Evolutionary conservation across 345 rosid species (phyloP), one percentile per base, ranked within the genome.

Genomic region (Eucalyptus tenuipes): DNA sequence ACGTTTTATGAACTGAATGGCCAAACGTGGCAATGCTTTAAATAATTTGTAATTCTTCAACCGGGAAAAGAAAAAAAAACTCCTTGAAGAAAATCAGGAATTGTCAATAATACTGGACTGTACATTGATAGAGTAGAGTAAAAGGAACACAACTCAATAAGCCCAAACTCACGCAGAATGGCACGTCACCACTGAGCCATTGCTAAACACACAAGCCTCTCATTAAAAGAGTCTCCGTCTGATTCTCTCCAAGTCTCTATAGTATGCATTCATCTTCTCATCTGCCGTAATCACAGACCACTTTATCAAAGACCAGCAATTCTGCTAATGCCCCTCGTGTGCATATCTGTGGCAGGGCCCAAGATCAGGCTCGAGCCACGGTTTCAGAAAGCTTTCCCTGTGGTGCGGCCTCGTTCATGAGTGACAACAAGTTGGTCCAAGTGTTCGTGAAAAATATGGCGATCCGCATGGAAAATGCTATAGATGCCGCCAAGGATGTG

Each of bases 291-390:
- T 90, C 50, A 52, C 89, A 31, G 13, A 86, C 37, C 90, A 90
- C 84, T 64, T 93, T 20, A 55, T 87, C 89, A 87, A 52, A 24
- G 25, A 64, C 37, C 44, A 88, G 81, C 92, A 45, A 87, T 85
- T 87, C 31, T 11, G 81, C 68, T 75, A 87, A 27, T 55, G 86
- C 88, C 85, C 52, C 89, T 48, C 52, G 49, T 1, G 48, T 42
- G 85, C 93, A 91, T 87, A 84, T 92, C 45, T 95, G 96, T 68
- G 88, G 90, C 79, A 87, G 91, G 57, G 89, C 93, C 20, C 91
- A 84, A 42, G 92, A 93, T 92, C 90, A 87, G 85, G 80, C 61
- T 44, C 92, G 95, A 68, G 87, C 87, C 89, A 88, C 86, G 80
- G 88, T 95, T 86, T 90, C 94, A 8, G 91, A 95, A 88, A 55